These are phyloP conservation scores for Platismatia glauca DNA, from an alignment of 495 filamentous ascomycete genomes.

Conservation along the genomic window DNA sequence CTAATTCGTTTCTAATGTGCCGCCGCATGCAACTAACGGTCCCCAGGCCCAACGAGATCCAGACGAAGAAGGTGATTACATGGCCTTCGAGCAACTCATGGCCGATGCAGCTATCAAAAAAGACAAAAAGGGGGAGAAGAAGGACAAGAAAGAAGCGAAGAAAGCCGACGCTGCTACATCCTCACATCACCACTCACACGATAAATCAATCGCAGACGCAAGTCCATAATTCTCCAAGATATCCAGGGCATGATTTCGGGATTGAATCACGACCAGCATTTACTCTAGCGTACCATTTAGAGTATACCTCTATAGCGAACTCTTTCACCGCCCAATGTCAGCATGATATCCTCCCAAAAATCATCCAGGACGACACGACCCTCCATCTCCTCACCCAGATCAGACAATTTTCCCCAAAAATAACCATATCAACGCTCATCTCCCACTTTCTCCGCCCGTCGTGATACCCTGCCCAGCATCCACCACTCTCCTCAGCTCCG, in stretches of 20 bases:
- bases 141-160: conserved; percentile 64
- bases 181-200: conserved; percentile 39
- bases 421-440: neutral
- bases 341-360: neutral
- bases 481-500: conserved; percentile 23
- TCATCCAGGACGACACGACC: neutral
- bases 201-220: neutral
- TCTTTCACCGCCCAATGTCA: neutral
- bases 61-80: conserved; percentile 96
- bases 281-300: neutral
- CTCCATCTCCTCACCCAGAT: neutral
- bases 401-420: neutral
- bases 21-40: conserved; percentile 19
- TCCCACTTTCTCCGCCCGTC: neutral
- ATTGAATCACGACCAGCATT: neutral
- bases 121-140: conserved; percentile 57
- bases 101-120: conserved; percentile 94
- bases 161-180: conserved; percentile 47
- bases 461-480: conserved; percentile 12
- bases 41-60: conserved; percentile 75
- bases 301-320: neutral
- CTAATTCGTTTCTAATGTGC: neutral
- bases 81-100: conserved; percentile 97
- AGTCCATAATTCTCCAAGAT: neutral
- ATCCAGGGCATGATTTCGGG: neutral